Evolutionary conservation across 2,329 filamentous ascomycete genomes (phyloP).

Genomic region (Endothia cerciana): DNA sequence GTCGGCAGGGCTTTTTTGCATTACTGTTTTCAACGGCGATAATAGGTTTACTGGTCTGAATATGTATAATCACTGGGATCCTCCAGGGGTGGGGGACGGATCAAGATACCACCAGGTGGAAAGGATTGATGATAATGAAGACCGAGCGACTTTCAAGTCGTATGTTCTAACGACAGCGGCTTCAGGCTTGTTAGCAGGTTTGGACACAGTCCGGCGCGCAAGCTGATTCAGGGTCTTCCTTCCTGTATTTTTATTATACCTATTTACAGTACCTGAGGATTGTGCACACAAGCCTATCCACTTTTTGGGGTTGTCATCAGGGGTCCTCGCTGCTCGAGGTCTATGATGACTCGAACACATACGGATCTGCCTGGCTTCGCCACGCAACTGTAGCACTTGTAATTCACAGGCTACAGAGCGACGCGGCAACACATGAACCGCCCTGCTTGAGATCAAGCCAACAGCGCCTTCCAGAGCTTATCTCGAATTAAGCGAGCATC

Average conservation of each 20-base stretch:
- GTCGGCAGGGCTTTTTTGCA: constrained; percentile 12
- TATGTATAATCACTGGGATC: constrained; percentile 13
- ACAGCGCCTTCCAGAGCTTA: too few species aligned
- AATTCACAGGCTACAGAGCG: background rate
- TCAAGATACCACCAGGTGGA: constrained; percentile 10
- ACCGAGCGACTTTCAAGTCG: constrained; percentile 4
- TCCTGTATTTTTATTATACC: background rate
- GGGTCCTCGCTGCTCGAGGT: too few species aligned
- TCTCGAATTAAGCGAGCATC: too few species aligned
- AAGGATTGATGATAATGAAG: constrained; percentile 11
- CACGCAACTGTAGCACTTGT: background rate
- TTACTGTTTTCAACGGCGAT: constrained; percentile 9
- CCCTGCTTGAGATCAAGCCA: too few species aligned
- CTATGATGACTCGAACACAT: background rate
- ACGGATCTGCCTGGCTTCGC: background rate
- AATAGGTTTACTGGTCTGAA: constrained; percentile 14
- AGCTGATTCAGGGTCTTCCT: background rate
- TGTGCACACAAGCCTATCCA: background rate
- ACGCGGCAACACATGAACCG: background rate
- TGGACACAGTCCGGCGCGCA: background rate
- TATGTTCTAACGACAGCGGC: background rate
- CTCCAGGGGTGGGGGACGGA: background rate
- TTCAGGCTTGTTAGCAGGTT: background rate
- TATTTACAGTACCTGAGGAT: background rate
- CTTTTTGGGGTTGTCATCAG: background rate